Base-by-base conservation (phyloP, 2,329 filamentous ascomycete genomes). In the Cladosporium cucumerinum region DNA sequence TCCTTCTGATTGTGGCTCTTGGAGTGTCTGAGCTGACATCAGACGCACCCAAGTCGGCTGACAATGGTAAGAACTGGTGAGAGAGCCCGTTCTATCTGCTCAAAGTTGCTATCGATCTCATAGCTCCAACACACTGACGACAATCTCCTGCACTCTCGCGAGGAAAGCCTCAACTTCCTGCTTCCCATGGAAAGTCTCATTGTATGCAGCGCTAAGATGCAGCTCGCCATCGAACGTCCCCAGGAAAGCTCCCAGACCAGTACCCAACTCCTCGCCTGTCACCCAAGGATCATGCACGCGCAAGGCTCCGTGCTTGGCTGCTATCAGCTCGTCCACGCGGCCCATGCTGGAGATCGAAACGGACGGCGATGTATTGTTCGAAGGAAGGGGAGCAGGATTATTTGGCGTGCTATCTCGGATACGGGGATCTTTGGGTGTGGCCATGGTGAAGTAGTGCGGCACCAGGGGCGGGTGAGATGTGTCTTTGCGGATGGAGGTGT, bases 331-430 rank as follows among this genome's bases (percentile, higher is more conserved):
- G 12, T 61, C 59, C 7, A 61, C 59, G 26, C 46, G 46, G 4
- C 59, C 59, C 59, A 61, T 61, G 32, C 59, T 61, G 5, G 59
- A 61, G 21, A 61, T 61, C 30, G 59, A 61, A 11, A 61, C 59
- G 2, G 59, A 61, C n/a, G 59, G 59, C 21, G 59, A 11, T 1
- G 21, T 6, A 21, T 61, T 54, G 11, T 48, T 28, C 21, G 28
- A 32, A 12, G 59, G 59, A 7, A 61, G 21, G 7, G 59, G 48
- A 28, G 59, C 43, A 6, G 59, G 59, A 2, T 61, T 49, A 10
- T 30, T 18, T 8, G 59, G 21, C 21, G 59, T 52, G 8, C 59
- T 51, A 23, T 61, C 59, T 43, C 48, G 28, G 21, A 61, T 34
- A 2, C 59, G 59, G 18, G 59, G 59, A 23, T 61, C 48, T 30